Conservation (phyloP, 2,329 filamentous ascomycete species). For the Colletotrichum limetticola region DNA sequence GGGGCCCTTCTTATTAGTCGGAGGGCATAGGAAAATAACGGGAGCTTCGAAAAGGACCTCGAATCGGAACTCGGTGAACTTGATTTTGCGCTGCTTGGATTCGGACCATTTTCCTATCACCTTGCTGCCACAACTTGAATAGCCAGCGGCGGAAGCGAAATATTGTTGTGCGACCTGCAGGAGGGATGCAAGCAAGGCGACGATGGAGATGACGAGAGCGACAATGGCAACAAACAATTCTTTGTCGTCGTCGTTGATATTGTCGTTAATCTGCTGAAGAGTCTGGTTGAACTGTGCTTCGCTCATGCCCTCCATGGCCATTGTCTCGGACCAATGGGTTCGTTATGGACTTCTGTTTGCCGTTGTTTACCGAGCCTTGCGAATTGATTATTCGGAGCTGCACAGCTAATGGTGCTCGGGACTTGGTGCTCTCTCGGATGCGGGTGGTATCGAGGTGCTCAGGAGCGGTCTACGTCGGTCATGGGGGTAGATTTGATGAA, state of each 20-base stretch:
- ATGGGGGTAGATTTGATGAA: neutral
- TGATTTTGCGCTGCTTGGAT: conserved; percentile 53
- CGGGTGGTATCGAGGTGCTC: neutral
- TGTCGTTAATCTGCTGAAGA: conserved; percentile 23
- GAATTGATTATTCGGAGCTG: neutral
- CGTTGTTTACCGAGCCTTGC: neutral
- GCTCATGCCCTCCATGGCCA: conserved; percentile 23
- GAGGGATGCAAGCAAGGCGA: conserved; percentile 56
- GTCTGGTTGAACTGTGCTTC: conserved; percentile 13
- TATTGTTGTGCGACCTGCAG: conserved; percentile 63
- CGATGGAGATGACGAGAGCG: conserved; percentile 58
- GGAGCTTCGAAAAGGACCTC: conserved; percentile 61
- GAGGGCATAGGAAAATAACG: conserved; percentile 60
- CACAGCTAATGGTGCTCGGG: neutral
- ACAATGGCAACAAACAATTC: conserved; percentile 54
- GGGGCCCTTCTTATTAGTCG: conserved; percentile 52
- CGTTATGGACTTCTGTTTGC: neutral
- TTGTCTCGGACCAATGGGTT: neutral
- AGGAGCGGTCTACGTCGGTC: neutral
- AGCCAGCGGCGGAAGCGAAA: conserved; percentile 60
- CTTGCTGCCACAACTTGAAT: conserved; percentile 57
- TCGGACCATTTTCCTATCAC: conserved; percentile 60
- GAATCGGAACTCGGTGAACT: conserved; percentile 57
- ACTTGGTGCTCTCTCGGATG: neutral
- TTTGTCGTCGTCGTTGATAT: conserved; percentile 36